These are phyloP conservation scores for Saccharomyces paradoxus DNA, from an alignment of 805 yeast genomes.

Conservation along the genomic window DNA sequence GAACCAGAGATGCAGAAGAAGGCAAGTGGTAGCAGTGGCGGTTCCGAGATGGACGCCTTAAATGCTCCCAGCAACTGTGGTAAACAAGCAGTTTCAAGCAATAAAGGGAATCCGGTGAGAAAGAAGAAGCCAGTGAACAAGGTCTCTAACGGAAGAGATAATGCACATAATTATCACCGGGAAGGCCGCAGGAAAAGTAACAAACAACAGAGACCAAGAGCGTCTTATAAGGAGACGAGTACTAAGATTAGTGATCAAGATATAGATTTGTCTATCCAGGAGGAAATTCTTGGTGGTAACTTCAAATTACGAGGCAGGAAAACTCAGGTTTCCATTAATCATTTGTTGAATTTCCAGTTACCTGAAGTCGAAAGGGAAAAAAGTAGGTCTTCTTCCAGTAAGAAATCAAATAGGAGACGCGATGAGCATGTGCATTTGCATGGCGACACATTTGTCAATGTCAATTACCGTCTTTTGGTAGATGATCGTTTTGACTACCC, in stretches of 20 bases:
- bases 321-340: slow-evolving; percentile 50
- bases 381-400: slow-evolving; percentile 6
- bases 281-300: slow-evolving; percentile 28
- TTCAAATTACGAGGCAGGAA: slow-evolving; percentile 33
- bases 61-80: slow-evolving; percentile 1
- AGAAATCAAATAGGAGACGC: slow-evolving; percentile 13
- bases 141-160: background rate
- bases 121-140: background rate
- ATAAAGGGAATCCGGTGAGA: background rate
- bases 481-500: slow-evolving; percentile 49
- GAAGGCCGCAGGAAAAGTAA: slow-evolving; percentile 5
- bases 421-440: slow-evolving; percentile 39
- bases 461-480: slow-evolving; percentile 77
- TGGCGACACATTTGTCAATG: slow-evolving; percentile 70
- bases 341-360: slow-evolving; percentile 51
- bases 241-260: slow-evolving; percentile 7
- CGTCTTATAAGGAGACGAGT: background rate
- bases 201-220: slow-evolving; percentile 6
- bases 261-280: slow-evolving; percentile 29
- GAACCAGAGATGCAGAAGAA: slow-evolving; percentile 4
- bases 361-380: slow-evolving; percentile 33
- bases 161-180: slow-evolving; percentile 7
- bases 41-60: slow-evolving; percentile 5
- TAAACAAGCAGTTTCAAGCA: background rate
- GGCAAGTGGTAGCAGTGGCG: slow-evolving; percentile 3